Evolutionary conservation across 306 rosid species (phyloP), one percentile per base, ranked within the genome.

Genomic region (Vicia sativa): DNA sequence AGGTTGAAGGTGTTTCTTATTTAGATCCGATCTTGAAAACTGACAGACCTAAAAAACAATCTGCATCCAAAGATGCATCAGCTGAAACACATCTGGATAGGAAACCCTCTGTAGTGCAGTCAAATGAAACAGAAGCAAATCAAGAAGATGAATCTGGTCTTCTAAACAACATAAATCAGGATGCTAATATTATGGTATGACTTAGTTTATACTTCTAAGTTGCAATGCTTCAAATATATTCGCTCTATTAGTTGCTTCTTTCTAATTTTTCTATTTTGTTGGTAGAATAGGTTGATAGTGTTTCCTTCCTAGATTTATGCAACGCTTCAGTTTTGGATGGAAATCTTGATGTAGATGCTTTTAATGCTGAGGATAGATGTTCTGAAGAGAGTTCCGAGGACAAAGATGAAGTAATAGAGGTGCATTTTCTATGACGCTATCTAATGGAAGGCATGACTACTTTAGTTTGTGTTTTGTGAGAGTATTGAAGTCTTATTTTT

Each of bases 1-100:
- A 92, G 98, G 96, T 92, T 75, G 96, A 92, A 75, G 75, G 43
- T 65, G 59, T 92, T 80, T 86, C 90, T 81, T 86, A 68, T 71
- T 55, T 90, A 67, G 84, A 75, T 74, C 73, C 86, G 70, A 79
- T 67, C 50, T 65, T 71, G 38, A 78, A 64, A 74, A 65, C 46
- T 25, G 78, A 72, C 63, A 74, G 26, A 59, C 35, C 42, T 74
- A 79, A 73, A 69, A 77, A 68, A 74, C 75, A 72, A 70, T 59
- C 76, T 57, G 56, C 72, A 46, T 67, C 19, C 42, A 48, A 50
- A 65, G 74, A 67, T 62, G 66, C 71, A 60, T 68, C 45, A 26
- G 19, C 35, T 52, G 71, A 43, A 61, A 50, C 55, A 44, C 79
- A 41, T 21, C 57, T 72, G 71, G 78, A 79, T 62, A 58, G 39